phyloP scores from a whole-genome alignment of 345 rosid species.

The Chamaenerion angustifolium region DNA sequence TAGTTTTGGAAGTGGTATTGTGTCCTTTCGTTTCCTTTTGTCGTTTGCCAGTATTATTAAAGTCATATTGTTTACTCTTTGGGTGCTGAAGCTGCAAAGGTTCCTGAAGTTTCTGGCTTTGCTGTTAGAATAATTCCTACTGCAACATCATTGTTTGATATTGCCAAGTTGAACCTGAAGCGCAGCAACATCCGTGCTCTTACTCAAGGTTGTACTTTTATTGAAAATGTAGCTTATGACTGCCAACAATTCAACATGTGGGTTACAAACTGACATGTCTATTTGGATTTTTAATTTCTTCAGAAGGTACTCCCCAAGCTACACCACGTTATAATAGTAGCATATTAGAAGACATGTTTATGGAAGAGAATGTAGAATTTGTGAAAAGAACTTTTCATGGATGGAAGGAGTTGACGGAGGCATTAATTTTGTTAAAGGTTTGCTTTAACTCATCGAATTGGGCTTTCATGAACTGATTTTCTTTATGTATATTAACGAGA shows the following conservation, averaged over 20 bases:
- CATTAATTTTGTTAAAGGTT: conserved; percentile 72
- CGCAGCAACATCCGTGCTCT: conserved; percentile 54
- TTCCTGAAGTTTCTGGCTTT: conserved; percentile 40
- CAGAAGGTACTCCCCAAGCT: conserved; percentile 35
- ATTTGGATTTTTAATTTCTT: conserved; percentile 8
- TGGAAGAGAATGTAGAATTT: conserved; percentile 50
- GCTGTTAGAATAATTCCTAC: conserved; percentile 64
- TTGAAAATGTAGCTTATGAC: background rate
- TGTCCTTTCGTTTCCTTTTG: background rate
- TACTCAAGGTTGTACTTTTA: conserved; percentile 34
- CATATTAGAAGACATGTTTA: conserved; percentile 71
- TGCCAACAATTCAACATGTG: background rate
- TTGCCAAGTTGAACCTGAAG: conserved; percentile 52
- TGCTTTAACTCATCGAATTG: background rate
- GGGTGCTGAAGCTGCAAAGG: conserved; percentile 31
- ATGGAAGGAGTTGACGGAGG: conserved; percentile 61
- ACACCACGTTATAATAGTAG: conserved; percentile 73
- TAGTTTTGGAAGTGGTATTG: background rate
- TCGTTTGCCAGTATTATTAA: background rate
- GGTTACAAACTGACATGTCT: conserved; percentile 2
- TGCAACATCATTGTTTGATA: conserved; percentile 44
- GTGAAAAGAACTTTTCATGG: conserved; percentile 37
- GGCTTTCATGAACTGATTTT: background rate
- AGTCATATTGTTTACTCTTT: background rate
- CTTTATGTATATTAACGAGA: conserved; percentile 2